Evolutionary conservation across 192 early-diverging fungal species (phyloP).

Genomic region (Backusella australiensis): DNA sequence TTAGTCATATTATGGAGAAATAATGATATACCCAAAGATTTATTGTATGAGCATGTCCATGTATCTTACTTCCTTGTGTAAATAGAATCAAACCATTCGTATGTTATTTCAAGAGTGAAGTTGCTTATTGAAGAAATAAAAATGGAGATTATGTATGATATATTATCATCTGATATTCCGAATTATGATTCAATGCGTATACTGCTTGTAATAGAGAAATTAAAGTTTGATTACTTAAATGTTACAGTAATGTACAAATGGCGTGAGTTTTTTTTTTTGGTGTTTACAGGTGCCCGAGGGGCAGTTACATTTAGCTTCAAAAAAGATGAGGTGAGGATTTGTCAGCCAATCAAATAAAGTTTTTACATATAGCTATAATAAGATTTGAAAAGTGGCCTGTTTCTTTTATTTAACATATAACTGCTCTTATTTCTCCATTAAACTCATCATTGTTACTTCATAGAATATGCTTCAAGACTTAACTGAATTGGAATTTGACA

Average conservation of each 20-base stretch:
- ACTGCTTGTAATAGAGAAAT: background rate
- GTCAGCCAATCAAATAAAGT: background rate
- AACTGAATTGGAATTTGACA: constrained; percentile 16
- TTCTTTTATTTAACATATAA: constrained; percentile 3
- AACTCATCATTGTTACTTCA: background rate
- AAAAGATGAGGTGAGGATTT: constrained; percentile 12
- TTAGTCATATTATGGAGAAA: background rate
- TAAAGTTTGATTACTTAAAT: background rate
- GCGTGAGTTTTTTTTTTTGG: constrained; percentile 11
- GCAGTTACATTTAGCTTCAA: background rate
- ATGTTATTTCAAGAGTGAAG: background rate
- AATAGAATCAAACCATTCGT: background rate
- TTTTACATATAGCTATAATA: background rate
- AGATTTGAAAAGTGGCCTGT: constrained; percentile 7
- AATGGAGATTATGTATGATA: background rate
- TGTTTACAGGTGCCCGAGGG: background rate
- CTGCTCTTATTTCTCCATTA: background rate
- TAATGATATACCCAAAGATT: background rate
- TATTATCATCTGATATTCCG: background rate
- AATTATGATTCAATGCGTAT: background rate
- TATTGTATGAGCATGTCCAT: background rate
- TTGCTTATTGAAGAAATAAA: background rate
- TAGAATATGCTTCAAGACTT: constrained; percentile 21
- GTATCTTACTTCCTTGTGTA: background rate
- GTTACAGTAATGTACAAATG: background rate